Base-by-base conservation (phyloP, 495 filamentous ascomycete species). In the Aspergillus conjunctus region DNA sequence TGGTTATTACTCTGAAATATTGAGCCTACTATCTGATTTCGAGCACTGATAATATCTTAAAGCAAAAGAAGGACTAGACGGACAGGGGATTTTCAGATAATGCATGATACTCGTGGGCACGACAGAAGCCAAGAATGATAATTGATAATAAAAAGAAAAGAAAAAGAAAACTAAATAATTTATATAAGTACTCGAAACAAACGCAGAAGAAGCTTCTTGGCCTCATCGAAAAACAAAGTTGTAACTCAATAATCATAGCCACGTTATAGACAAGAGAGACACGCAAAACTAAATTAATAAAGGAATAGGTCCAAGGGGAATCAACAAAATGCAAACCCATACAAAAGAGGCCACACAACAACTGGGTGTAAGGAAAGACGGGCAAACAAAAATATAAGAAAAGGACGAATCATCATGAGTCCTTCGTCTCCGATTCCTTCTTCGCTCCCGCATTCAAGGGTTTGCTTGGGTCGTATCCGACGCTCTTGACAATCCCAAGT, bases 401-500 rank as follows among this genome's bases (percentile, higher is more conserved):
- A 21, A 33, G 12, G 46, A 48, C 17, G 3, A 11, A 54, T 49
- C 33, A 54, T 61, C 48, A 50, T 52, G 52, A 41, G 30, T 59
- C 20, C 33, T 51, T 56, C 31, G 49, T 11, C 43, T 58, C 68
- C 21, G 64, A 56, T 17, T 63, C 64, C 50, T 62, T 63, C 51
- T 69, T 70, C 9, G 63, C 53, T 39, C 81, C 73, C 15, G 79
- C 77, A 56, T 81, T 84, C 55, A 89, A 67, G 20, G 86, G 85
- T 20, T 86, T 75, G 0, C 63, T 65, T 0, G 85, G 75, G 72
- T 98, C 93, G 74, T 97, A 98, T 5, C 93, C 93, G 1, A 98
- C 80, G 51, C 85, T 83, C 71, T 95, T 98, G 41, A 98, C 92
- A 63, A 98, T 97, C 0, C 94, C 94, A 6, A 98, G 75, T 0